phyloP scores from a whole-genome alignment of 2,329 filamentous ascomycete species.

The Fonsecaea multimorphosa region DNA sequence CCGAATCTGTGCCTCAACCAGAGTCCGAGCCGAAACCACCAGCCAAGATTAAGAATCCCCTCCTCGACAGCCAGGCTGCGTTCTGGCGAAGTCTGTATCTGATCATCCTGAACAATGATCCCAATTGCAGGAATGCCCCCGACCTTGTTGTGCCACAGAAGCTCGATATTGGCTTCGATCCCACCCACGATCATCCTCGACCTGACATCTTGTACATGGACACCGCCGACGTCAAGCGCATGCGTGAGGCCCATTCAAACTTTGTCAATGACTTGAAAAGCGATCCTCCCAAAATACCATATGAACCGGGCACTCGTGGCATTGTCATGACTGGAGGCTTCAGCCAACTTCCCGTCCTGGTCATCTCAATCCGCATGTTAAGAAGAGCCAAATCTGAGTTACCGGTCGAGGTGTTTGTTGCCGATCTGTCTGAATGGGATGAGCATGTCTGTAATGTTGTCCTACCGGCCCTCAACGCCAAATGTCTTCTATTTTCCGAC shows the following conservation, averaged over 20 bases:
- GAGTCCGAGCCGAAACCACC: neutral
- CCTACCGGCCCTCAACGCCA: conserved; percentile 48
- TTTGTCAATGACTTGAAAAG: conserved; percentile 47
- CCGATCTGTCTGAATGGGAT: conserved; percentile 47
- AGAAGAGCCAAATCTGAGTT: conserved; percentile 48
- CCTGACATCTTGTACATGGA: conserved; percentile 47
- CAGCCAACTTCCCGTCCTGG: conserved; percentile 46
- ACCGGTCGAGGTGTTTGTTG: conserved; percentile 53
- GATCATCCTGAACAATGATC: conserved; percentile 38
- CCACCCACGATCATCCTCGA: conserved; percentile 39
- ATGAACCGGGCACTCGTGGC: conserved; percentile 46
- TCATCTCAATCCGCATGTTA: conserved; percentile 52
- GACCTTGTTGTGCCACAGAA: conserved; percentile 38
- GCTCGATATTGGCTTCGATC: conserved; percentile 37
- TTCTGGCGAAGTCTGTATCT: conserved; percentile 38
- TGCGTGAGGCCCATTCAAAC: conserved; percentile 49
- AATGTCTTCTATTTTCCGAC: conserved; percentile 46
- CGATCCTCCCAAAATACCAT: conserved; percentile 41
- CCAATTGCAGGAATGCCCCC: conserved; percentile 35
- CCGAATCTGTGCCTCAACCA: conserved; percentile 1
- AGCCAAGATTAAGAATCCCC: conserved; percentile 17
- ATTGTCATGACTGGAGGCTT: conserved; percentile 53
- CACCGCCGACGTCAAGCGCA: conserved; percentile 44
- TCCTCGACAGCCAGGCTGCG: conserved; percentile 33
- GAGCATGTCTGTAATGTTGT: conserved; percentile 47